These are phyloP conservation scores for Monosporascus sp. DNA, from an alignment of 2,329 filamentous ascomycete species.

Conservation along the genomic window DNA sequence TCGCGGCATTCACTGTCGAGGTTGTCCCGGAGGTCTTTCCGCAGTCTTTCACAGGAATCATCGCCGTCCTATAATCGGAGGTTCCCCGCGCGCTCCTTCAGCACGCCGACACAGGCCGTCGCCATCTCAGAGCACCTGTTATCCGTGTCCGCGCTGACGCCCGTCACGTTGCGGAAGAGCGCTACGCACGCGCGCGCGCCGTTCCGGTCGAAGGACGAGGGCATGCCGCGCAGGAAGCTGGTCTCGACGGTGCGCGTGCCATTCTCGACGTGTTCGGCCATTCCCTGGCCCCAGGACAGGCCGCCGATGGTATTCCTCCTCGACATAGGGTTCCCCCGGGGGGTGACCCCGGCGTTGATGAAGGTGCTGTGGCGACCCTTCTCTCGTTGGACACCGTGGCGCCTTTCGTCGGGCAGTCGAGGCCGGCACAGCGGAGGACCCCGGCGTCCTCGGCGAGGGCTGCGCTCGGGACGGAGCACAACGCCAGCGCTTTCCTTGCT, in stretches of 20 bases:
- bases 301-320: background rate
- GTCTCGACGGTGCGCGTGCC: background rate
- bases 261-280: background rate
- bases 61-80: background rate
- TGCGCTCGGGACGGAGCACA: no score
- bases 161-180: background rate
- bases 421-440: background rate
- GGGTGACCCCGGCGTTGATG: background rate
- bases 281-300: background rate
- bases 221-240: background rate
- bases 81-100: background rate
- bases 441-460: no score
- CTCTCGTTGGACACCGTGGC: background rate
- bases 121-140: background rate
- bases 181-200: background rate
- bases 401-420: background rate
- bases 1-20: background rate
- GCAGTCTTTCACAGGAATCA: background rate
- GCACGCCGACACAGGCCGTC: background rate
- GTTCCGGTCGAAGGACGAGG: background rate
- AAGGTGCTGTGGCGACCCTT: background rate
- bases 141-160: background rate
- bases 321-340: background rate
- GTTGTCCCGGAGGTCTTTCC: background rate
- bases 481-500: no score